Evolutionary conservation across 75 land plant genomes (phyloP), one percentile per base, ranked within the genome.

Genomic region (Pinus albicaulis): DNA sequence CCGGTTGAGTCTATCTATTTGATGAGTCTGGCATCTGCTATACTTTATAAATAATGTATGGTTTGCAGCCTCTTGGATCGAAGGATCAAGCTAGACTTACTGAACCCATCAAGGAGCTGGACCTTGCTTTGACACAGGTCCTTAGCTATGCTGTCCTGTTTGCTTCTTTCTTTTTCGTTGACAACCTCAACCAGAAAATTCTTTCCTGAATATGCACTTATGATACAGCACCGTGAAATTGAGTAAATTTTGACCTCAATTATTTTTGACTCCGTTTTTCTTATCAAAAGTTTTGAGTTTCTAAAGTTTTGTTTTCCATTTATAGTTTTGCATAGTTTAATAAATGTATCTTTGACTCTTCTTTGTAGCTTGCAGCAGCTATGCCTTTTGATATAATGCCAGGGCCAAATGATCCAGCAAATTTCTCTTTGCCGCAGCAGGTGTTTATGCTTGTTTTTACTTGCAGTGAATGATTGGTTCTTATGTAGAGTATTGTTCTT

Each of bases 341-440:
- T 72, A 25, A 52, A 16, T 71, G 23, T 7, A 7, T 31, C 44
- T 72, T 19, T 36, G 16, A 55, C 59, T 22, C 12, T 36, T 60
- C 19, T 71, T 3, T 77, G 77, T 87, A 98, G 99, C 88, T 98
- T 82, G 99, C 93, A 82, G 83, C 91, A 74, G 89, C 94, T 74
- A 48, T 98, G 60, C 91, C 96, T 74, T 77, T 95, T 59, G 98
- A 98, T 84, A 93, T 95, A 59, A 95, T 98, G 98, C 94, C 99
- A 34, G 99, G 99, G 59, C 68, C 85, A 22, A 79, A 81, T 82
- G 99, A 98, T 70, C 99, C 99, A 19, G 94, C 99, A 55, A 98
- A 98, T 75, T 98, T 88, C 70, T 83, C 98, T 62, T 86, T 98
- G 58, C 99, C 99, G 34, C 99, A 98, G 76, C 99, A 98, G 98